Base-by-base conservation (phyloP, 2,329 filamentous ascomycete species). In the Capronia epimyces region DNA sequence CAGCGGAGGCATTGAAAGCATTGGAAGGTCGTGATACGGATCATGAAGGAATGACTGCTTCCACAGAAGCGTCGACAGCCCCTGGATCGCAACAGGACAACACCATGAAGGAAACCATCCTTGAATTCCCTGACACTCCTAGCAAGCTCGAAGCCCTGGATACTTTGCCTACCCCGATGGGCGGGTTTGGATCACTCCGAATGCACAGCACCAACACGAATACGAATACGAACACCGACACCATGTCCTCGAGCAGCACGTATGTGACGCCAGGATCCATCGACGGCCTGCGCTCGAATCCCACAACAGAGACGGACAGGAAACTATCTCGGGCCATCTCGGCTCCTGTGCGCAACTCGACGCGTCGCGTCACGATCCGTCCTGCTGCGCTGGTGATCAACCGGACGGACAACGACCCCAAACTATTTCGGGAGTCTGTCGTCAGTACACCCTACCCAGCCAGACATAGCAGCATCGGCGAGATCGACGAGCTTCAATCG, bases 361-460 rank as follows among this genome's bases (percentile, higher is more conserved):
- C 45, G 9, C 59, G 59, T 16, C 56, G 56, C n/a, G 60, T 61
- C 9, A 61, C 53, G 16, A 61, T 62, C 43, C 55, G 59, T 8
- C 59, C 60, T 6, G 36, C 55, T 4, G 55, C 61, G 41, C 52
- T 62, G 36, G 50, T 57, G 24, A 59, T 60, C 48, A 52, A 46
- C 25, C 47, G 49, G 20, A 43, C 32, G 15, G 39, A 42, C 29
- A 44, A 52, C 25, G 43, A 56, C 46, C 46, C 49, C 43, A 55
- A 54, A 15, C 39, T 53, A 7, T 60, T 59, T 47, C 51, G 60
- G 3, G 59, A 62, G 29, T 51, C 44, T 5, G 54, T 61, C 25
- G 59, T 61, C 49, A 61, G 55, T 41, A 61, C 59, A 7, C 59
- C 60, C 1, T 62, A 62, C 25, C 60, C 60, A 15, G 49, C 47